Evolutionary conservation across 192 early-diverging fungal species (phyloP).

Genomic region (Coemansia sp.): DNA sequence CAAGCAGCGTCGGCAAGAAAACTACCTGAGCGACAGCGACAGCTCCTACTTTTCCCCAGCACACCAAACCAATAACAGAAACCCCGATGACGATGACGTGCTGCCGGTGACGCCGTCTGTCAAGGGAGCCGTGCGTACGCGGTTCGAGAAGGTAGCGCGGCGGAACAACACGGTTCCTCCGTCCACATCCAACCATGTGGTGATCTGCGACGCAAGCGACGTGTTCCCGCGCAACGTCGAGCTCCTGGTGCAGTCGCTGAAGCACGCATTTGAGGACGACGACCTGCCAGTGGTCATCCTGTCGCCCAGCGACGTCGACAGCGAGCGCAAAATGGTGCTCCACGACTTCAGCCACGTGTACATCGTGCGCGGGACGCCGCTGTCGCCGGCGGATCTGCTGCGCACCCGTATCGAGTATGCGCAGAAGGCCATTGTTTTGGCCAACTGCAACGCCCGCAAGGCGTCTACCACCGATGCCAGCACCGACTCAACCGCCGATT

Average conservation of each 20-base stretch:
- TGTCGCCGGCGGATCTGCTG: slow-evolving; percentile 36
- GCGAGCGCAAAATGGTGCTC: slow-evolving; percentile 14
- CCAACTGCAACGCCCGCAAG: slow-evolving; percentile 15
- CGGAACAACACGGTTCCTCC: slow-evolving; percentile 22
- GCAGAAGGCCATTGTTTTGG: slow-evolving; percentile 43
- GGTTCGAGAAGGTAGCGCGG: slow-evolving; percentile 5
- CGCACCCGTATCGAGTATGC: slow-evolving; percentile 41
- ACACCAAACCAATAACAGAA: neutral
- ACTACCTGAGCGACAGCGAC: slow-evolving; percentile 48
- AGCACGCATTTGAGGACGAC: slow-evolving; percentile 38
- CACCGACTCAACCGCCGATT: slow-evolving; percentile 22
- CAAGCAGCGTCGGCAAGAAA: neutral
- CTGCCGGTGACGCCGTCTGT: neutral
- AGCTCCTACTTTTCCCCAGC: slow-evolving; percentile 44
- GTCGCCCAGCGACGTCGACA: slow-evolving; percentile 15
- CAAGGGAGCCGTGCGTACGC: slow-evolving; percentile 13
- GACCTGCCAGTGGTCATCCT: slow-evolving; percentile 42
- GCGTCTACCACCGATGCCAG: neutral
- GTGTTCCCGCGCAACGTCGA: slow-evolving; percentile 51
- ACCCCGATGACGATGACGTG: neutral
- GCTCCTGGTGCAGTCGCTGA: slow-evolving; percentile 44
- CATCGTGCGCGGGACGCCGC: slow-evolving; percentile 46
- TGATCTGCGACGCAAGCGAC: slow-evolving; percentile 44
- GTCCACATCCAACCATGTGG: slow-evolving; percentile 30
- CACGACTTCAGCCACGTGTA: slow-evolving; percentile 34